These are phyloP conservation scores for Aspergillus heteromorphus DNA, from an alignment of 495 filamentous ascomycete genomes.

Conservation along the genomic window DNA sequence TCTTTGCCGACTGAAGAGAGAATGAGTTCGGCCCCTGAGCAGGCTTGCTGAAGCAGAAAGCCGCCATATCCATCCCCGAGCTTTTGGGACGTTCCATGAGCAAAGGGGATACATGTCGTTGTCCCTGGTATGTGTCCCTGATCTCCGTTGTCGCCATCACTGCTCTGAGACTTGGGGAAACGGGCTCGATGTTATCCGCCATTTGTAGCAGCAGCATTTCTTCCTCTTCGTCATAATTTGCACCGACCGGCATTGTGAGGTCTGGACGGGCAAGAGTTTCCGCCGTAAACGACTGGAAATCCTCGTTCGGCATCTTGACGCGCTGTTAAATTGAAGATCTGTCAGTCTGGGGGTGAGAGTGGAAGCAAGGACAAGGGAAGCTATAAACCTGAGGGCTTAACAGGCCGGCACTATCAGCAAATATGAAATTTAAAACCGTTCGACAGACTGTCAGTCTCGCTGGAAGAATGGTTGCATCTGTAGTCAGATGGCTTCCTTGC, in stretches of 20 bases:
- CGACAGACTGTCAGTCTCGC: too few relatives aligned
- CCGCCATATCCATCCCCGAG: constrained; percentile 26
- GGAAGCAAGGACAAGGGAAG: not conserved
- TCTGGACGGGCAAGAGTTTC: not conserved
- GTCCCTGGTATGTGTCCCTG: not conserved
- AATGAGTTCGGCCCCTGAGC: constrained; percentile 20
- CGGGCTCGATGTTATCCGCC: constrained; percentile 7
- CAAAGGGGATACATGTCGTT: constrained; percentile 13
- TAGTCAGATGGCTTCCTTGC: too few relatives aligned
- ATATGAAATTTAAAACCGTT: too few relatives aligned
- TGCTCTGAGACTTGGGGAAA: constrained; percentile 11
- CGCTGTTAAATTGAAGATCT: not conserved
- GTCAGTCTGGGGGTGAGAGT: not conserved
- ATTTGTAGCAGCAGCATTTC: constrained; percentile 20
- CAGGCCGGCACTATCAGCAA: too few relatives aligned
- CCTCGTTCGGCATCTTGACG: not conserved
- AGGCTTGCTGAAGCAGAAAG: constrained; percentile 33
- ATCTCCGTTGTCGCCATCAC: constrained; percentile 4
- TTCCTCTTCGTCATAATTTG: constrained; percentile 11
- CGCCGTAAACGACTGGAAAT: not conserved
- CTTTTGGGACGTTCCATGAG: constrained; percentile 30
- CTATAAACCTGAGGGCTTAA: too few relatives aligned
- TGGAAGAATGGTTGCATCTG: too few relatives aligned
- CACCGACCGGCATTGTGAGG: not conserved
- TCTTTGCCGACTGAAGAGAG: constrained; percentile 16